Evolutionary conservation across 345 rosid species (phyloP).

Genomic region (Aethionema arabicum): DNA sequence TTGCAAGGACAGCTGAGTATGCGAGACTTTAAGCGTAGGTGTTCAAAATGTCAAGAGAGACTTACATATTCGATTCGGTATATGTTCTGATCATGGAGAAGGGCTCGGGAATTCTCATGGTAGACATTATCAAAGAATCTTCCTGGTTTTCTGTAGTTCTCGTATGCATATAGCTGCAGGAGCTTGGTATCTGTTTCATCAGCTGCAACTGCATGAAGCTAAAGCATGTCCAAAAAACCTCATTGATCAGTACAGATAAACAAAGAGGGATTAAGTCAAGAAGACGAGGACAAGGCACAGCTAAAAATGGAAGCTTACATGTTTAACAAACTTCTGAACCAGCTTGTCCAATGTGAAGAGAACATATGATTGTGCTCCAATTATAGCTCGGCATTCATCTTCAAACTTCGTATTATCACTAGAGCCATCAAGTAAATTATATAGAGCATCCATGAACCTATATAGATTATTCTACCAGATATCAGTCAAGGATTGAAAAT

Average conservation of each 20-base stretch:
- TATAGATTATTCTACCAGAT: slow-evolving; percentile 28
- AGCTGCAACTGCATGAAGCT: slow-evolving; percentile 84
- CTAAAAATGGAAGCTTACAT: slow-evolving; percentile 49
- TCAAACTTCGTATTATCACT: slow-evolving; percentile 93
- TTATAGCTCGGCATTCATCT: slow-evolving; percentile 95
- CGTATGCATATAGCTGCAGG: slow-evolving; percentile 79
- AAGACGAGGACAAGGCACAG: slow-evolving; percentile 11
- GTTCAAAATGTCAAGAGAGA: slow-evolving; percentile 13
- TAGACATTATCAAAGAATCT: slow-evolving; percentile 71
- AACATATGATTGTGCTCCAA: slow-evolving; percentile 93
- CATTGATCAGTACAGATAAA: slow-evolving; percentile 3
- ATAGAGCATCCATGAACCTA: slow-evolving; percentile 93
- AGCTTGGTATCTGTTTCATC: slow-evolving; percentile 94
- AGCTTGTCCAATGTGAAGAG: slow-evolving; percentile 94
- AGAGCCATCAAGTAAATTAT: slow-evolving; percentile 86
- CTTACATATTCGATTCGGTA: slow-evolving; percentile 92
- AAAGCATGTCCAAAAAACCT: slow-evolving; percentile 33
- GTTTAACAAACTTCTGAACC: slow-evolving; percentile 87
- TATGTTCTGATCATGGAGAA: slow-evolving; percentile 86
- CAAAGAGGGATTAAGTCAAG: slow-evolving; percentile 9
- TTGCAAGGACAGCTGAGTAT: slow-evolving; percentile 16
- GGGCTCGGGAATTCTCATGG: slow-evolving; percentile 81
- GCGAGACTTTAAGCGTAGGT: slow-evolving; percentile 15
- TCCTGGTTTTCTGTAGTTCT: slow-evolving; percentile 72
- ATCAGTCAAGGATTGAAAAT: slow-evolving; percentile 8